These are phyloP conservation scores for Allodekkera sacchari DNA, from an alignment of 805 yeast species.

Conservation along the genomic window DNA sequence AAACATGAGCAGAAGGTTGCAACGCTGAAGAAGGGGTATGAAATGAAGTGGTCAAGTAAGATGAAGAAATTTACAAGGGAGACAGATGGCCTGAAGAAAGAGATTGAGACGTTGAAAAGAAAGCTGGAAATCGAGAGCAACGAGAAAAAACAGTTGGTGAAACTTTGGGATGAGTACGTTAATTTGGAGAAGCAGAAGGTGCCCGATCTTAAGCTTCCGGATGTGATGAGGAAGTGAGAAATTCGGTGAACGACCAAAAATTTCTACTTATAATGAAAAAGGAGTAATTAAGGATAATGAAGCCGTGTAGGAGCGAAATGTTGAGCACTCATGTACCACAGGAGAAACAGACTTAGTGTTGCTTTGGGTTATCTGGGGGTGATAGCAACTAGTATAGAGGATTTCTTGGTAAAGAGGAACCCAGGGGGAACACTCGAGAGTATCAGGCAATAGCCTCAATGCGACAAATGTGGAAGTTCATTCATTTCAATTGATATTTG, in stretches of 20 bases:
- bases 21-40: constrained; percentile 51
- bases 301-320: neutral
- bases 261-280: neutral
- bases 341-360: neutral
- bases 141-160: constrained; percentile 52
- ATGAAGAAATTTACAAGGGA: constrained; percentile 19
- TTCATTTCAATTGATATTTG: too few species aligned
- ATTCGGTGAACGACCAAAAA: neutral
- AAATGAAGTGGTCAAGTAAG: constrained; percentile 41
- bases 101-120: constrained; percentile 41
- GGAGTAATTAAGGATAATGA: neutral
- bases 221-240: neutral
- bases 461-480: too few species aligned
- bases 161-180: constrained; percentile 32
- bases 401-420: too few species aligned
- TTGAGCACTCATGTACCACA: neutral
- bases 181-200: constrained; percentile 14
- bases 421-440: too few species aligned
- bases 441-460: too few species aligned
- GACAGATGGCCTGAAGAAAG: constrained; percentile 32
- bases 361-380: neutral
- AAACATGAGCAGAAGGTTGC: constrained; percentile 70
- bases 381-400: too few species aligned
- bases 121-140: constrained; percentile 41
- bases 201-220: neutral